These are phyloP conservation scores for Nakazawaea holstii DNA, from an alignment of 805 yeast species.

Conservation along the genomic window DNA sequence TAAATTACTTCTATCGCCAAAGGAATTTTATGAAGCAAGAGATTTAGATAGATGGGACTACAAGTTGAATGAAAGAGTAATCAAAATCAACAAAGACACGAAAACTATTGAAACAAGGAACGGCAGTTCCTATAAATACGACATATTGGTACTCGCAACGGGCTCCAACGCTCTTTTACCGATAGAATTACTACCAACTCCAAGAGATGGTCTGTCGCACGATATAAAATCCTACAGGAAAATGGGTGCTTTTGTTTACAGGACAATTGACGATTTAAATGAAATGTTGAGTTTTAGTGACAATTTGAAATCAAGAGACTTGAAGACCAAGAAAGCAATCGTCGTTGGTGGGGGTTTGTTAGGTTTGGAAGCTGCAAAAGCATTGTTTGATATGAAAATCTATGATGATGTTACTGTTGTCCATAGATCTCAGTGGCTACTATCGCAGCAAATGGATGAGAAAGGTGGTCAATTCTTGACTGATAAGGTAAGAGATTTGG, in stretches of 20 bases:
- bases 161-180: conserved; percentile 29
- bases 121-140: conserved; percentile 18
- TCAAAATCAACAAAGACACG: conserved; percentile 12
- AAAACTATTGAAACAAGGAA: conserved; percentile 15
- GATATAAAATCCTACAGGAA: conserved; percentile 16
- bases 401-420: conserved; percentile 26
- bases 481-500: conserved; percentile 46
- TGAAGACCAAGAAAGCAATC: conserved; percentile 18
- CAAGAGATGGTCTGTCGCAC: conserved; percentile 10
- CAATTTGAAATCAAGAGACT: conserved; percentile 1
- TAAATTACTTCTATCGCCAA: conserved; percentile 21
- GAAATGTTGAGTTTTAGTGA: conserved; percentile 22
- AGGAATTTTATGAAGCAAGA: conserved; percentile 20
- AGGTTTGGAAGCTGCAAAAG: conserved; percentile 33
- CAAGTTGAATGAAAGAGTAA: conserved; percentile 19
- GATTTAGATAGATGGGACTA: conserved; percentile 20
- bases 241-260: conserved; percentile 29
- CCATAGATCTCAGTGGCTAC: conserved; percentile 28
- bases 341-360: conserved; percentile 30
- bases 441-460: conserved; percentile 31
- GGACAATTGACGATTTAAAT: conserved; percentile 29
- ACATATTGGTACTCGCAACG: conserved; percentile 25
- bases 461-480: conserved; percentile 28
- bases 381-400: conserved; percentile 24
- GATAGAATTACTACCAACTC: conserved; percentile 17